Conservation (phyloP, 2,329 filamentous ascomycete genomes). For the Ciborinia camelliae region DNA sequence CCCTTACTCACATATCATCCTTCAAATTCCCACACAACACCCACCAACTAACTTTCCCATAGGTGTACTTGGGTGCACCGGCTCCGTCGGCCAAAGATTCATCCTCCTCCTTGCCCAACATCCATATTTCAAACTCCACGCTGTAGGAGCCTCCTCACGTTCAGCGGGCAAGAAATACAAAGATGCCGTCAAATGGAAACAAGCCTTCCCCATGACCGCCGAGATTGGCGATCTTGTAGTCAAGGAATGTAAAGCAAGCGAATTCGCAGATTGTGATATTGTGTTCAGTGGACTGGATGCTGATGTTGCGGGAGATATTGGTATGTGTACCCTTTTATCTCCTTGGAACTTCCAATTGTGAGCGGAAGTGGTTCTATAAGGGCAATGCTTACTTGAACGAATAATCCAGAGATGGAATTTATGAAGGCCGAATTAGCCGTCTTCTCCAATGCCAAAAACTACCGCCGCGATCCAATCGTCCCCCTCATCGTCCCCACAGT, state of each 20-base stretch:
- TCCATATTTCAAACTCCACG: conserved; percentile 80
- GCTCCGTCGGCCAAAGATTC: conserved; percentile 92
- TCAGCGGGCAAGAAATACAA: conserved; percentile 93
- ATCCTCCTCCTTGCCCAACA: conserved; percentile 88
- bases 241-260: conserved; percentile 74
- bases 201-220: conserved; percentile 75
- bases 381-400: neutral
- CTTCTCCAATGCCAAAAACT: conserved; percentile 98
- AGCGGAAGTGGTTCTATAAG: too few relatives aligned
- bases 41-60: neutral
- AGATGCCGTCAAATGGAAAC: conserved; percentile 94
- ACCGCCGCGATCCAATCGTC: conserved; percentile 83
- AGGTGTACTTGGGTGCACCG: conserved; percentile 86
- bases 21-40: neutral
- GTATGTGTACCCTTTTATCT: conserved; percentile 47
- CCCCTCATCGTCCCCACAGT: conserved; percentile 94
- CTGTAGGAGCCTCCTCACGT: conserved; percentile 82
- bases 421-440: conserved; percentile 82
- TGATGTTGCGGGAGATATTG: conserved; percentile 87
- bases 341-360: neutral
- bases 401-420: conserved; percentile 76
- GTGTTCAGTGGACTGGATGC: conserved; percentile 91
- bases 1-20: neutral
- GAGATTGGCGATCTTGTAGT: conserved; percentile 76
- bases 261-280: conserved; percentile 87